phyloP scores from a whole-genome alignment of 1,284 basidiomycete species.

The Cystobasidiaceae sp. region DNA sequence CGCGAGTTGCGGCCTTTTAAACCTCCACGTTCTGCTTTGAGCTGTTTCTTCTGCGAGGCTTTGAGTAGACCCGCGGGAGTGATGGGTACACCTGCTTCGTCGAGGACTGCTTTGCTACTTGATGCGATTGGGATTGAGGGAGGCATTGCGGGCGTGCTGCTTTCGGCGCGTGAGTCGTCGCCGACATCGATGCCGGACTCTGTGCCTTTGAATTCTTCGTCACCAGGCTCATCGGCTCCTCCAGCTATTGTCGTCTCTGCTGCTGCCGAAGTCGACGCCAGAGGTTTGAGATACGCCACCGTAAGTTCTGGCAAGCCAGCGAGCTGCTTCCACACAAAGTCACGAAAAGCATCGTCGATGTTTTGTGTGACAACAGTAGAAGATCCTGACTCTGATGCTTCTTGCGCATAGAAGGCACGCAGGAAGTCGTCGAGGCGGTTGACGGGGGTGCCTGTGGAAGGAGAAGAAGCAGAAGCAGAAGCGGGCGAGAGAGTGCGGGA shows the following conservation, averaged over 20 bases:
- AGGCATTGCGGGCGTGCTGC: no score
- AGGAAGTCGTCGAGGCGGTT: slow-evolving; percentile 14
- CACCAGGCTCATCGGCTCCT: not conserved
- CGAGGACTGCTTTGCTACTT: slow-evolving; percentile 58
- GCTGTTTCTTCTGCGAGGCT: slow-evolving; percentile 11
- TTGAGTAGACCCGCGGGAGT: not conserved
- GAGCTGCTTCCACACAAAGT: slow-evolving; percentile 72
- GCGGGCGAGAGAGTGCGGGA: not conserved
- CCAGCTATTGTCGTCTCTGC: not conserved
- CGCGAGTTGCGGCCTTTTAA: not conserved
- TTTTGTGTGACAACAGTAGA: slow-evolving; percentile 50
- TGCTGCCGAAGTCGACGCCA: not conserved
- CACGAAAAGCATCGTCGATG: slow-evolving; percentile 67
- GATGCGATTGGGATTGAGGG: slow-evolving; percentile 62
- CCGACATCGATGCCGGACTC: slow-evolving; percentile 30
- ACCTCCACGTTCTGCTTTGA: slow-evolving; percentile 1
- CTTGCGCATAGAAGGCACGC: slow-evolving; percentile 12
- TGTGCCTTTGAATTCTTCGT: not conserved
- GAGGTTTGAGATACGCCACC: slow-evolving; percentile 53
- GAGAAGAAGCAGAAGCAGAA: slow-evolving; percentile 59
- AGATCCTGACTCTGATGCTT: not conserved
- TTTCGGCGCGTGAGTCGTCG: slow-evolving; percentile 53
- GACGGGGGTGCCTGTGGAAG: slow-evolving; percentile 46
- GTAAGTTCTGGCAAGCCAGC: slow-evolving; percentile 64
- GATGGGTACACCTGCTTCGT: not conserved